Percentiles rank a stretch among this genome's conserved stretches.
Evolutionary conservation across 805 yeast genomes (phyloP).

Genomic region (Myxozyma mucilagina): DNA sequence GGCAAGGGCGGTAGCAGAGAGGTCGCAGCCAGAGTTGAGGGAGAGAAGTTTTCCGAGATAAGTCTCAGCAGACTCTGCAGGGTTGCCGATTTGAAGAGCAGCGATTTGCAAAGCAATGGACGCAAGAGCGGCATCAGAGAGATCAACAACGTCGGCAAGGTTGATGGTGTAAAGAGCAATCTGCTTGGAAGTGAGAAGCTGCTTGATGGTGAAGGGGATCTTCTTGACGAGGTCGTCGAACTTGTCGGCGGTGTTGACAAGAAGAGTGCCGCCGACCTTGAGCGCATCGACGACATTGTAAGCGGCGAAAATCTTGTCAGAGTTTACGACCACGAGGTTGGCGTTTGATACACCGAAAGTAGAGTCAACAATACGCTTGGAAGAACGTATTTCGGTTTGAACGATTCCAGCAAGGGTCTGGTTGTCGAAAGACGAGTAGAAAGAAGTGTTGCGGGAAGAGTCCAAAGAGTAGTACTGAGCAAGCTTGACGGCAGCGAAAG

Average conservation of each 20-base stretch:
- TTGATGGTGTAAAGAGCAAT: slow-evolving; percentile 22
- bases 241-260: slow-evolving; percentile 52
- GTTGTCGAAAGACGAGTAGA: slow-evolving; percentile 72
- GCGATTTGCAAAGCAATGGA: slow-evolving; percentile 76
- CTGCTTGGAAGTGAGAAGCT: slow-evolving; percentile 14
- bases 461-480: slow-evolving; percentile 71
- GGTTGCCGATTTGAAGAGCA: slow-evolving; percentile 72
- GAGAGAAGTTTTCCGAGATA: slow-evolving; percentile 34
- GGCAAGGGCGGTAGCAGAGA: slow-evolving; percentile 11
- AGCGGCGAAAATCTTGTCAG: slow-evolving; percentile 52
- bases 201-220: slow-evolving; percentile 20
- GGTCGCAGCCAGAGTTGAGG: slow-evolving; percentile 31
- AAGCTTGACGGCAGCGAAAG: slow-evolving; percentile 60
- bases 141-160: slow-evolving; percentile 35
- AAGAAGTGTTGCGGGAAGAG: slow-evolving; percentile 48
- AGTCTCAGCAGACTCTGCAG: slow-evolving; percentile 42
- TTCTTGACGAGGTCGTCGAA: slow-evolving; percentile 45
- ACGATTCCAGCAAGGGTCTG: slow-evolving; percentile 69
- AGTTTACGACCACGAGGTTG: slow-evolving; percentile 65
- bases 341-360: slow-evolving; percentile 54
- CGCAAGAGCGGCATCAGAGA: slow-evolving; percentile 67
- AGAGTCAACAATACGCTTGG: slow-evolving; percentile 39
- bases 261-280: slow-evolving; percentile 55
- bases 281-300: slow-evolving; percentile 66
- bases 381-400: slow-evolving; percentile 60